Evolutionary conservation across 2,329 filamentous ascomycete genomes (phyloP).

Genomic region (Byssothecium circinans): DNA sequence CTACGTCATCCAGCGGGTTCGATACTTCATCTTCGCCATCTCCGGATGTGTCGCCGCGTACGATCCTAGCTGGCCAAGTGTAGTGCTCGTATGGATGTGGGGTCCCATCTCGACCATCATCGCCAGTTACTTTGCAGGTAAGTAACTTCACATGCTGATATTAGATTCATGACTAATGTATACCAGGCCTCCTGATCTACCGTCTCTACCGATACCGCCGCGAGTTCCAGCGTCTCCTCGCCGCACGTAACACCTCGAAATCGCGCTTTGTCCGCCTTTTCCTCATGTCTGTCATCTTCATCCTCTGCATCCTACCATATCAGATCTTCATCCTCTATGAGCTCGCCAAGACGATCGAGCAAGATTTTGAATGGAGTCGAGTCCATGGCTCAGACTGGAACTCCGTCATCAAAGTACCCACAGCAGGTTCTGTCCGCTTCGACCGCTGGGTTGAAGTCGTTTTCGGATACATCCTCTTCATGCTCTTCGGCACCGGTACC

Average conservation of each 20-base stretch:
- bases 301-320: conserved; percentile 57
- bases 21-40: conserved; percentile 62
- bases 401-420: conserved; percentile 52
- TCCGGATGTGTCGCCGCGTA: conserved; percentile 60
- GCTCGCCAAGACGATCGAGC: conserved; percentile 24
- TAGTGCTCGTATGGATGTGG: conserved; percentile 60
- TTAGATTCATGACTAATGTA: conserved; percentile 13
- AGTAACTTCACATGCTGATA: conserved; percentile 37
- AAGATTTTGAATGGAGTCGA: conserved; percentile 55
- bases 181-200: conserved; percentile 58
- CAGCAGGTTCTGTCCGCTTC: conserved; percentile 49
- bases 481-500: conserved; percentile 66
- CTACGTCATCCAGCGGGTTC: conserved; percentile 60
- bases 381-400: conserved; percentile 58
- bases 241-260: conserved; percentile 56
- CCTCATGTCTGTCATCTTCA: conserved; percentile 55
- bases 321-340: conserved; percentile 53
- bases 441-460: conserved; percentile 62
- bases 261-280: conserved; percentile 65
- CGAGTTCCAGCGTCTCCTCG: conserved; percentile 60
- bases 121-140: conserved; percentile 61
- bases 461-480: conserved; percentile 58
- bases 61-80: conserved; percentile 60
- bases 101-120: conserved; percentile 57
- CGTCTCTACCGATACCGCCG: conserved; percentile 64